Conservation (phyloP, 2,329 filamentous ascomycete species). For the Botrytis elliptica region DNA sequence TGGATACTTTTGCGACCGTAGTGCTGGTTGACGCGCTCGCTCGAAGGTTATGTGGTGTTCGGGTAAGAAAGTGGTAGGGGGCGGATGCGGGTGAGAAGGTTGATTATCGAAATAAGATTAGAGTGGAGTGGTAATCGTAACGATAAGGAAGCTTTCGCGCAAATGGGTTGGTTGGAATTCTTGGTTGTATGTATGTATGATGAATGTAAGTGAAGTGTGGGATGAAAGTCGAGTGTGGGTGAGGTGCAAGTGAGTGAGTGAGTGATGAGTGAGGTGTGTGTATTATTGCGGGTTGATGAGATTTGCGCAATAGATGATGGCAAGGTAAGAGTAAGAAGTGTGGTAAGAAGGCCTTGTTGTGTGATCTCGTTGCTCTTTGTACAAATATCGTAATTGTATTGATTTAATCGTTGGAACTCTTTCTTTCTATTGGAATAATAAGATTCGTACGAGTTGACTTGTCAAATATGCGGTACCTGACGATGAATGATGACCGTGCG, state of each 20-base stretch:
- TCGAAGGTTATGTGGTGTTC: slow-evolving; percentile 20
- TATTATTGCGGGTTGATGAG: not conserved
- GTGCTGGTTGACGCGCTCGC: slow-evolving; percentile 19
- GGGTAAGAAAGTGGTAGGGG: slow-evolving; percentile 19
- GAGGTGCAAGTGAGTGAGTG: not conserved
- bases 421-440: slow-evolving; percentile 4
- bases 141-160: slow-evolving; percentile 17
- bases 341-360: not conserved
- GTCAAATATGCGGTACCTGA: slow-evolving; percentile 24
- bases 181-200: not conserved
- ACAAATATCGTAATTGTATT: not conserved
- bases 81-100: slow-evolving; percentile 21
- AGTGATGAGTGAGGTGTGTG: not conserved
- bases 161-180: not conserved
- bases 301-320: slow-evolving; percentile 6
- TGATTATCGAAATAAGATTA: slow-evolving; percentile 24
- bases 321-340: not conserved
- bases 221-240: not conserved
- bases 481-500: slow-evolving; percentile 23
- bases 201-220: not conserved
- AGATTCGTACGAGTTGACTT: slow-evolving; percentile 22
- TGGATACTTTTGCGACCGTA: slow-evolving; percentile 23
- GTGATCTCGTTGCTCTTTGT: not conserved
- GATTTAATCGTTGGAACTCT: not conserved
- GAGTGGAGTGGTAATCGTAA: slow-evolving; percentile 13